Percentiles rank a stretch among this genome's conserved stretches.
Conservation (phyloP, 345 rosid genomes). For the Eucalyptus pauciflora region DNA sequence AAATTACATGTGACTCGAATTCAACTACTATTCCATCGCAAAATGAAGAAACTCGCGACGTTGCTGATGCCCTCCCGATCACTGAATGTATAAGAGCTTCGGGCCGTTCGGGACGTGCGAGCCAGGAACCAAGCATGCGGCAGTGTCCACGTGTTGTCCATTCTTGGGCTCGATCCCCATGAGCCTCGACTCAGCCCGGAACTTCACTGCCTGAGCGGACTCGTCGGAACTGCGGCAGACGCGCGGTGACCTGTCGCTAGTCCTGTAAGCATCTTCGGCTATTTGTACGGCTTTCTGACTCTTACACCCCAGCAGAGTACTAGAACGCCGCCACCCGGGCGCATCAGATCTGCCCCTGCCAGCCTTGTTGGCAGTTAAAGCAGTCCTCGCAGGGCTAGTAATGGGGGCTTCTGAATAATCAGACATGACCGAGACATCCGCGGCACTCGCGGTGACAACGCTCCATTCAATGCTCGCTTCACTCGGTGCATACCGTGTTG, state of each 20-base stretch:
- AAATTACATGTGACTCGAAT: neutral
- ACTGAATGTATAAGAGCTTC: neutral
- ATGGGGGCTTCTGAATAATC: conserved; percentile 35
- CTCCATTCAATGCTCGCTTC: conserved; percentile 93
- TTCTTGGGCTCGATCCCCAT: conserved; percentile 16
- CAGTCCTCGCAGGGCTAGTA: neutral
- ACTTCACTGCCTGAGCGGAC: conserved; percentile 16
- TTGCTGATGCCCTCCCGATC: neutral
- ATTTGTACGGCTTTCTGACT: conserved; percentile 55
- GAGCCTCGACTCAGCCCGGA: conserved; percentile 27
- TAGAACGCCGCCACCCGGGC: conserved; percentile 13
- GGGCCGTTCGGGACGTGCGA: neutral
- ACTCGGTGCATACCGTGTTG: conserved; percentile 59
- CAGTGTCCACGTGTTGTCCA: neutral
- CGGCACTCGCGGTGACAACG: conserved; percentile 75
- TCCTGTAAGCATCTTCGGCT: conserved; percentile 40
- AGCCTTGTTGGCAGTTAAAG: neutral
- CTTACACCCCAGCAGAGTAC: conserved; percentile 56
- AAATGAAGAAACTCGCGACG: neutral
- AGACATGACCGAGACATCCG: conserved; percentile 52
- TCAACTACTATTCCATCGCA: neutral
- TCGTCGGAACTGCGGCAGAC: neutral
- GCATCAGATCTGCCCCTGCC: conserved; percentile 2
- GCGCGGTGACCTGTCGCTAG: conserved; percentile 4
- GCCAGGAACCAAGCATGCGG: neutral